Conservation (phyloP, 192 early-diverging fungal species). For the Umbelopsis sp. region DNA sequence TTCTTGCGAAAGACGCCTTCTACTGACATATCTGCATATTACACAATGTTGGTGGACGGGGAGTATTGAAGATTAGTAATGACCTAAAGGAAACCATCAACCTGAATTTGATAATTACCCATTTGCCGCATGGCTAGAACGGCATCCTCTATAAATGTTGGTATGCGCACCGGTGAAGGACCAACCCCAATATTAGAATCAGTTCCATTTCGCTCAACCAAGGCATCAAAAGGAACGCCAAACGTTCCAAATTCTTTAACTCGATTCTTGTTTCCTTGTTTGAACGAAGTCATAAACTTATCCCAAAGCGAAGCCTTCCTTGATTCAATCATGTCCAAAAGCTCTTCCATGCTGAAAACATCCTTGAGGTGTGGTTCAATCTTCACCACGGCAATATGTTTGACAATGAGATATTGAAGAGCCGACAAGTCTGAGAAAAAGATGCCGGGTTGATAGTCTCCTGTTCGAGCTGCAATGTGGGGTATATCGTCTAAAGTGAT, state of each 20-base stretch:
- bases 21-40: constrained; percentile 64
- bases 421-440: constrained; percentile 71
- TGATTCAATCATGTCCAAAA: constrained; percentile 75
- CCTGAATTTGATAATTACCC: constrained; percentile 44
- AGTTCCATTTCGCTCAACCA: constrained; percentile 84
- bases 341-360: constrained; percentile 68
- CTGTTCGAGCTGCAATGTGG: constrained; percentile 14
- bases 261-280: constrained; percentile 50
- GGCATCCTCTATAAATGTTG: constrained; percentile 81
- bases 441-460: constrained; percentile 11
- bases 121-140: constrained; percentile 74
- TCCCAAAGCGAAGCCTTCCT: constrained; percentile 79
- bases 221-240: constrained; percentile 81
- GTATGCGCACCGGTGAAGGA: constrained; percentile 71
- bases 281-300: constrained; percentile 64
- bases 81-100: neutral
- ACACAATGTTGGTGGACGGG: neutral
- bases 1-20: constrained; percentile 98
- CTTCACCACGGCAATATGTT: constrained; percentile 78
- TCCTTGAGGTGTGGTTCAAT: constrained; percentile 74
- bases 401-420: constrained; percentile 78
- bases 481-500: constrained; percentile 30
- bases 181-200: constrained; percentile 71
- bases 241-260: constrained; percentile 75
- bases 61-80: neutral